Base-by-base conservation (phyloP, 768 basidiomycete species). In the Rhizopogon sp. region DNA sequence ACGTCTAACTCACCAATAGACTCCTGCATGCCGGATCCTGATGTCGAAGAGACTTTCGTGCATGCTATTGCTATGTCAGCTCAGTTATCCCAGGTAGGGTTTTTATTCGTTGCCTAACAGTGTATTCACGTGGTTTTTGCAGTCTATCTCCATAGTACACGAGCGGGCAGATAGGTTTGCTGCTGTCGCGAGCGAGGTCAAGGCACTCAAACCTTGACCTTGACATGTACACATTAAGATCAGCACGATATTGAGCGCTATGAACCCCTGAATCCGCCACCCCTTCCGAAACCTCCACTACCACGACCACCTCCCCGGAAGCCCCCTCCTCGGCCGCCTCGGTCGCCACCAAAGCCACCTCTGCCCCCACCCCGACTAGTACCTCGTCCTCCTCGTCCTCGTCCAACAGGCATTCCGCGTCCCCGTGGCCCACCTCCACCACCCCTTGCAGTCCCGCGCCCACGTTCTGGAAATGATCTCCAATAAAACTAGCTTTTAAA, bases 31-130 rank as follows among this genome's bases (percentile, higher is more conserved):
- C 39, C 65, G 52, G 64, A 64, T 49, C 45, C 53, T 10, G 57
- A 62, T 22, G 52, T 64, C 6, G 62, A 64, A 50, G 66, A 70
- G 10, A 62, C 63, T 0, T 56, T 74, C 25, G 52, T 53, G n/a
- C 69, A 74, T 55, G 67, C 77, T 3, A 61, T 70, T 35, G 71
- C 78, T 4, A 56, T 80, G 42, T 71, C 72, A 3, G 72, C 81
- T 35, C 77, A 80, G 56, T 66, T 85, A 14, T 72, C 73, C 28
- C 83, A 86, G 71, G 85, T 82, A 53, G 10, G 74, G 35, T 1
- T 25, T 37, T 14, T n/a, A 16, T 6, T 5, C 16, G 4, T 37
- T 6, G 5, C 33, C 8, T 25, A n/a, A 37, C 35, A 39, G 20
- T 8, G 28, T 54, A 6, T 17, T 52, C 35, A 54, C 11, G 22